Evolutionary conservation across 2,329 filamentous ascomycete species (phyloP).

Genomic region (Microsporum canis): DNA sequence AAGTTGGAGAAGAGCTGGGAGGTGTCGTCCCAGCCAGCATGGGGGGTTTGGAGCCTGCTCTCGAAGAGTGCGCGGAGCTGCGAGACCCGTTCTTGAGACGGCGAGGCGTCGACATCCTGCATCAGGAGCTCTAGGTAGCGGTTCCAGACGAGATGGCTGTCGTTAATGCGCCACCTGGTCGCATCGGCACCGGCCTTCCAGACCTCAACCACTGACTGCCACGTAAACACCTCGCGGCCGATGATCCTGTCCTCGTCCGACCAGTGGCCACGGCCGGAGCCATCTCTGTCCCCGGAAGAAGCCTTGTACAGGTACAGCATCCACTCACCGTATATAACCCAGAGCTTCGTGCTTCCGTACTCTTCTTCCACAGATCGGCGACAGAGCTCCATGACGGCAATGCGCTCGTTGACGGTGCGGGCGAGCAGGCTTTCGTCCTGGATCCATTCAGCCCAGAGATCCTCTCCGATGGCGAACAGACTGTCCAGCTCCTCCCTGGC

Average conservation of each 20-base stretch:
- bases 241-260: conserved; percentile 47
- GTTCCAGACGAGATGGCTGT: conserved; percentile 52
- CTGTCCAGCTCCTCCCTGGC: conserved; percentile 49
- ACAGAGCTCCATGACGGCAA: conserved; percentile 49
- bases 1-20: conserved; percentile 50
- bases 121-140: conserved; percentile 46
- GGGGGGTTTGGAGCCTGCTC: conserved; percentile 46
- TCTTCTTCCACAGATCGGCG: conserved; percentile 50
- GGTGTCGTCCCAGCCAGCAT: conserved; percentile 49
- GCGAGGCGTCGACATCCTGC: conserved; percentile 40
- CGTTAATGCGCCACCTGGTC: conserved; percentile 50
- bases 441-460: conserved; percentile 53
- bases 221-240: conserved; percentile 49
- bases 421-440: conserved; percentile 51
- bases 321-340: conserved; percentile 53
- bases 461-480: conserved; percentile 52
- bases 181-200: conserved; percentile 46
- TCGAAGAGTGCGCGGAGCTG: conserved; percentile 43
- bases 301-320: conserved; percentile 46
- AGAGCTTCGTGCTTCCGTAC: conserved; percentile 49
- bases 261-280: conserved; percentile 28
- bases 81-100: conserved; percentile 39
- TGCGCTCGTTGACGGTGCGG: conserved; percentile 44
- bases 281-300: conserved; percentile 31
- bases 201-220: conserved; percentile 44